phyloP scores from a whole-genome alignment of 495 filamentous ascomycete genomes.

The Bathelium albidoporum region DNA sequence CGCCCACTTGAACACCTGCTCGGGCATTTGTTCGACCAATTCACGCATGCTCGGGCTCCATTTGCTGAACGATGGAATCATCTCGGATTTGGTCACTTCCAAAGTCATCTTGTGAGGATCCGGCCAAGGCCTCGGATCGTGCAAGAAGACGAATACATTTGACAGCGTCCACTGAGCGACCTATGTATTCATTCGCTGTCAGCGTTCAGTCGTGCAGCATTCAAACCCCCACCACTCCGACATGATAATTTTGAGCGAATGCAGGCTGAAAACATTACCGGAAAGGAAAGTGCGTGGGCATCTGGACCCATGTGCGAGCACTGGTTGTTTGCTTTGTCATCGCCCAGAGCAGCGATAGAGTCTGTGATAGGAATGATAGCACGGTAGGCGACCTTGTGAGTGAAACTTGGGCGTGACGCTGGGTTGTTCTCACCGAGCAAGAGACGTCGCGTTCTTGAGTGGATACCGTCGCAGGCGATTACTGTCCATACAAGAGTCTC shows the following conservation, averaged over 20 bases:
- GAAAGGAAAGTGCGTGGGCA: background rate
- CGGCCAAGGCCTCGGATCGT: slow-evolving; percentile 7
- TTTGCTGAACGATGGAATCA: slow-evolving; percentile 1
- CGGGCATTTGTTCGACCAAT: slow-evolving; percentile 21
- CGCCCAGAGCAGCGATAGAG: slow-evolving; percentile 42
- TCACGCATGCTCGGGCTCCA: slow-evolving; percentile 17
- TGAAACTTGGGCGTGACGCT: slow-evolving; percentile 31
- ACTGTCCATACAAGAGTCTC: background rate
- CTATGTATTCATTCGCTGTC: slow-evolving; percentile 6
- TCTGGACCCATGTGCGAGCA: background rate
- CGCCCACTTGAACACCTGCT: slow-evolving; percentile 29
- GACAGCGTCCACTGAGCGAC: slow-evolving; percentile 18
- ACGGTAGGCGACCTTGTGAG: slow-evolving; percentile 46
- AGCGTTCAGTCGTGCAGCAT: background rate
- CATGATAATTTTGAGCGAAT: background rate
- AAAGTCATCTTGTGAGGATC: slow-evolving; percentile 10
- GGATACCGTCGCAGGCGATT: slow-evolving; percentile 48
- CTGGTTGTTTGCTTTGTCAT: slow-evolving; percentile 22
- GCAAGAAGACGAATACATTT: slow-evolving; percentile 25
- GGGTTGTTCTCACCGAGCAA: slow-evolving; percentile 35
- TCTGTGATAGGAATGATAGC: slow-evolving; percentile 50
- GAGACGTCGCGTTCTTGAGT: slow-evolving; percentile 36
- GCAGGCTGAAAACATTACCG: background rate
- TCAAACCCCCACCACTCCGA: background rate
- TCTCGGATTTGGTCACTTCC: background rate